A percentile compares a stretch with the other conserved stretches of the same genome.
Evolutionary conservation across 192 early-diverging fungal genomes (phyloP).

Genomic region (Spizellomyces punctatus): DNA sequence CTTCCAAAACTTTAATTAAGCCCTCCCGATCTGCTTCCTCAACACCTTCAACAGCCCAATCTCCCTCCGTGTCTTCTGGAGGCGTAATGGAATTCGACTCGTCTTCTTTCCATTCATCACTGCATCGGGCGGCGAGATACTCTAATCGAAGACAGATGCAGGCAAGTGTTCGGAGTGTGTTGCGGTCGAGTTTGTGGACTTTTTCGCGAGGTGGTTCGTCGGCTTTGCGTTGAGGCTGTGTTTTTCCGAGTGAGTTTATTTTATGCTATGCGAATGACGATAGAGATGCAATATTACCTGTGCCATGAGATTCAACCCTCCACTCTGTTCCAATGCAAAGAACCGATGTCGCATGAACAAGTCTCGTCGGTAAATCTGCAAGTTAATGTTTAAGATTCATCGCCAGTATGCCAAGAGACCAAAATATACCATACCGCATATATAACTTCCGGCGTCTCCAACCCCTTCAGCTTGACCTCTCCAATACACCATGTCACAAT

Average conservation of each 20-base stretch:
- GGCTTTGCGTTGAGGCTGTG: slow-evolving; percentile 5
- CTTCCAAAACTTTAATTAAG: slow-evolving; percentile 19
- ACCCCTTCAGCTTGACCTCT: slow-evolving; percentile 82
- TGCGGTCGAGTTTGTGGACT: slow-evolving; percentile 44
- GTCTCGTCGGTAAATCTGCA: slow-evolving; percentile 33
- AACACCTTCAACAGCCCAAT: slow-evolving; percentile 21
- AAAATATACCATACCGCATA: slow-evolving; percentile 52
- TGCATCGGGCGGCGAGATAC: slow-evolving; percentile 44
- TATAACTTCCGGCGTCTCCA: slow-evolving; percentile 85
- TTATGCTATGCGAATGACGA: no score
- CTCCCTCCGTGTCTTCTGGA: slow-evolving; percentile 15
- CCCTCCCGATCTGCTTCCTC: slow-evolving; percentile 15
- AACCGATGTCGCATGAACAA: slow-evolving; percentile 35
- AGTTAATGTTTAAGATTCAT: slow-evolving; percentile 5
- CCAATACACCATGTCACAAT: slow-evolving; percentile 66
- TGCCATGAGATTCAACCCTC: slow-evolving; percentile 28
- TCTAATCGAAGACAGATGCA: slow-evolving; percentile 64
- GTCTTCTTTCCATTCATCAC: slow-evolving; percentile 34
- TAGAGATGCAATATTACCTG: not conserved
- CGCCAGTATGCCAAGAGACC: not conserved
- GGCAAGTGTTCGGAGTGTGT: slow-evolving; percentile 48
- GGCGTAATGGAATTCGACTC: slow-evolving; percentile 1
- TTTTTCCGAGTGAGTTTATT: not conserved
- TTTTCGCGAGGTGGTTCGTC: not conserved
- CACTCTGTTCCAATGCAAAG: slow-evolving; percentile 36